phyloP scores from a whole-genome alignment of 2,329 filamentous ascomycete species.

The Colletotrichum tanaceti region DNA sequence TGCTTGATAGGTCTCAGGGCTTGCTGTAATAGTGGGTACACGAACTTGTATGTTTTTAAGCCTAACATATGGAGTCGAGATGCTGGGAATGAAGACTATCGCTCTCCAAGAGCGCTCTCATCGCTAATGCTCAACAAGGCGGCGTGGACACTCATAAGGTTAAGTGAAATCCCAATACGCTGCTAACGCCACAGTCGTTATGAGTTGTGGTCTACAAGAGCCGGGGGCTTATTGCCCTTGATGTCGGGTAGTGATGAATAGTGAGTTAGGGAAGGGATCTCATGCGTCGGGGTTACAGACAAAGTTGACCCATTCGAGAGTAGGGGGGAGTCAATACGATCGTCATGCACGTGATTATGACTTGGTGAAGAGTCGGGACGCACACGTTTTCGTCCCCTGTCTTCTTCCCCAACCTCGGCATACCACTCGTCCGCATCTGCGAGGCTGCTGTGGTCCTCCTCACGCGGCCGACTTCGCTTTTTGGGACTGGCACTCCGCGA shows the following conservation, averaged over 20 bases:
- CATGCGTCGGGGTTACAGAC: neutral
- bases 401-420: neutral
- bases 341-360: neutral
- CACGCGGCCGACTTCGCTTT: neutral
- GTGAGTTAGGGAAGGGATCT: neutral
- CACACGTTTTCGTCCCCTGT: neutral
- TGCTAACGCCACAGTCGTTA: neutral
- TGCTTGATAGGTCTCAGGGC: too few species aligned
- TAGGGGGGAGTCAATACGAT: neutral
- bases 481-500: neutral
- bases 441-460: neutral
- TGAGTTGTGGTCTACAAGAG: neutral
- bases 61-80: neutral
- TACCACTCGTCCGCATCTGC: neutral
- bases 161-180: neutral
- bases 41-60: neutral
- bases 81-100: neutral
- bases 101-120: neutral
- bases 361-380: neutral
- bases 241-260: neutral
- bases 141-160: neutral
- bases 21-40: neutral
- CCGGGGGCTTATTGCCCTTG: neutral
- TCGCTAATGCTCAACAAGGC: neutral
- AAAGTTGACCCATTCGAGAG: constrained; percentile 2